Evolutionary conservation across 352 stramenopile species (phyloP).

Genomic region (Phytophthora cajani): DNA sequence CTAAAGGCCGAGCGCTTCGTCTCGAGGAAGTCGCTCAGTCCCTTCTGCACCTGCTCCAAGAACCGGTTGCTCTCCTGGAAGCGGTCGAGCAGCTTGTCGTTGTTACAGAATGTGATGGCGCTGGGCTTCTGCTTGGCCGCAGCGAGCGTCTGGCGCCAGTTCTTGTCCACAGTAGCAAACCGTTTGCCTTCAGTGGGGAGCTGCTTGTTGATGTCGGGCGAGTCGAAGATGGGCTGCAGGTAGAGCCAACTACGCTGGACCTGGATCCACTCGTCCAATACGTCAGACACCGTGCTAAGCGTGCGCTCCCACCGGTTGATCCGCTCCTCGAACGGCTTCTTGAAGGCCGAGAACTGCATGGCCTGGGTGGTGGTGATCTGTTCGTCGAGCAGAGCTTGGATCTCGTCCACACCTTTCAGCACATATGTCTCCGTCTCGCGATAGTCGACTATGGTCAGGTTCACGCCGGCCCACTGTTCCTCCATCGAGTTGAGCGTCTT

Average conservation of each 20-base stretch:
- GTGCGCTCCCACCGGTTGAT: slow-evolving; percentile 93
- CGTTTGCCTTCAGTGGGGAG: slow-evolving; percentile 94
- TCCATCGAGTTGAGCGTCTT: slow-evolving; percentile 94
- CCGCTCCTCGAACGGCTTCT: slow-evolving; percentile 94
- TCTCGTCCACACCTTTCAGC: slow-evolving; percentile 94
- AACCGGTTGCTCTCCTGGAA: slow-evolving; percentile 95
- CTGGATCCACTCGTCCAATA: slow-evolving; percentile 95
- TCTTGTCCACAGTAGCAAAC: slow-evolving; percentile 96
- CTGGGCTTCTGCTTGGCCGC: slow-evolving; percentile 85
- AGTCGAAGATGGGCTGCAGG: slow-evolving; percentile 96
- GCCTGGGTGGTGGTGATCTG: slow-evolving; percentile 96
- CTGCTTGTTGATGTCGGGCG: slow-evolving; percentile 96
- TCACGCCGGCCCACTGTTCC: slow-evolving; percentile 87
- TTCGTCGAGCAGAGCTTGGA: slow-evolving; percentile 94
- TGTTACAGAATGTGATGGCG: slow-evolving; percentile 93
- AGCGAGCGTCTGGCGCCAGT: slow-evolving; percentile 92
- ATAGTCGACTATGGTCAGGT: slow-evolving; percentile 89
- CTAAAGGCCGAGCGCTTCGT: slow-evolving; percentile 94
- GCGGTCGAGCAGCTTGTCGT: slow-evolving; percentile 91
- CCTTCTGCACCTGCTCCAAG: slow-evolving; percentile 96
- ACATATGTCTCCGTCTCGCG: slow-evolving; percentile 94
- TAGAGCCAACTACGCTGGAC: slow-evolving; percentile 97
- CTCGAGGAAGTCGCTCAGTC: slow-evolving; percentile 95
- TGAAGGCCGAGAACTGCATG: slow-evolving; percentile 96
- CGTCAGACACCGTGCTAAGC: slow-evolving; percentile 91